Evolutionary conservation across 2,329 filamentous ascomycete genomes (phyloP).

Genomic region (Paracoccidioides brasiliensis): DNA sequence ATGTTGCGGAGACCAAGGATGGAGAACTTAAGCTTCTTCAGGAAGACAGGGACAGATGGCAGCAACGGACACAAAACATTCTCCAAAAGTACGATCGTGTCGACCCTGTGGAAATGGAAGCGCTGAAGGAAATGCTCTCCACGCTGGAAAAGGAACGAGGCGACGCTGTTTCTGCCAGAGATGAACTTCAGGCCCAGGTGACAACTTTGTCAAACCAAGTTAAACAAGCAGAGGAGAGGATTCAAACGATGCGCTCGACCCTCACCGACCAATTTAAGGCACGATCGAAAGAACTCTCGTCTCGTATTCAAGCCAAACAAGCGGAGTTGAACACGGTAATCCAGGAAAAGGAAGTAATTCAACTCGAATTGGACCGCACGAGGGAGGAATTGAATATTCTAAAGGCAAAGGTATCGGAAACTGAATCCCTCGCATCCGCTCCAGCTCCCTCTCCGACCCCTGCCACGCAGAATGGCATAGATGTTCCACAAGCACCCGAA

Average conservation of each 20-base stretch:
- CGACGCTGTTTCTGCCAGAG: conserved; percentile 45
- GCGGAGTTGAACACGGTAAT: conserved; percentile 34
- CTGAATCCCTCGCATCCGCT: conserved; percentile 16
- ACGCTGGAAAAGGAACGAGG: conserved; percentile 54
- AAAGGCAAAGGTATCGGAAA: conserved; percentile 41
- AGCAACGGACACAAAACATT: conserved; percentile 90
- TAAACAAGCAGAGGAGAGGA: conserved; percentile 33
- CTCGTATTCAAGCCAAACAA: conserved; percentile 44
- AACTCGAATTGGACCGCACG: conserved; percentile 51
- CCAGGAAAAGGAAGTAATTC: conserved; percentile 55
- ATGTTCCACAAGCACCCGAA: conserved; percentile 20
- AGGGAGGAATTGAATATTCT: conserved; percentile 43
- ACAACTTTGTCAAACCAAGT: conserved; percentile 37
- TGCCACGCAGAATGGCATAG: conserved; percentile 40
- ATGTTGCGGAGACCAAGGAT: conserved; percentile 64
- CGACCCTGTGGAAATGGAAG: conserved; percentile 84
- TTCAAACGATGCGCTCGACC: conserved; percentile 36
- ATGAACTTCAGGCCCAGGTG: conserved; percentile 38
- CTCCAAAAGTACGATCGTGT: conserved; percentile 91
- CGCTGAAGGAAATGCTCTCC: conserved; percentile 65
- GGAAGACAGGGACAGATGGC: conserved; percentile 86
- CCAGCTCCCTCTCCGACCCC: conserved; percentile 19
- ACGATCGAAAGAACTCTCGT: conserved; percentile 50
- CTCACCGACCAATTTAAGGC: conserved; percentile 41
- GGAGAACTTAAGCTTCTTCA: conserved; percentile 81